Evolutionary conservation across 1,284 basidiomycete genomes (phyloP).

Genomic region (Peniophora sp.): DNA sequence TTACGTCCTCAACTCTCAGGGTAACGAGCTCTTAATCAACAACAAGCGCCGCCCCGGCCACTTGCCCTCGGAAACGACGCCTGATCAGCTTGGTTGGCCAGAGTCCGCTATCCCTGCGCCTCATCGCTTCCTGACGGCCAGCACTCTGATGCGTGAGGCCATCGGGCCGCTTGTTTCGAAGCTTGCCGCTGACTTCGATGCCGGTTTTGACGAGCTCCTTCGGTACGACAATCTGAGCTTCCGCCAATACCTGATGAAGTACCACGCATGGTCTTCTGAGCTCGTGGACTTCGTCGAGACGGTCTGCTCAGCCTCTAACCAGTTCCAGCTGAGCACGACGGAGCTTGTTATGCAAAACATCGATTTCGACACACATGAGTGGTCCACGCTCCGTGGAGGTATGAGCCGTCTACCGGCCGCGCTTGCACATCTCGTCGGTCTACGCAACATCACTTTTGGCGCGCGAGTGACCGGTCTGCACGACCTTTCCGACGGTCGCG

Average conservation of each 20-base stretch:
- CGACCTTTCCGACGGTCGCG: constrained; percentile 6
- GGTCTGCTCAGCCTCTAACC: constrained; percentile 15
- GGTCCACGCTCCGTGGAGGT: constrained; percentile 13
- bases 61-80: neutral
- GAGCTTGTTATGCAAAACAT: constrained; percentile 17
- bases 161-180: constrained; percentile 9
- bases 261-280: constrained; percentile 9
- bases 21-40: constrained; percentile 14
- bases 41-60: neutral
- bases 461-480: constrained; percentile 12
- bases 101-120: constrained; percentile 1
- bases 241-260: constrained; percentile 11
- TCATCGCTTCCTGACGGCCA: constrained; percentile 7
- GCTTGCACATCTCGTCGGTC: constrained; percentile 12
- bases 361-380: constrained; percentile 14
- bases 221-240: constrained; percentile 12
- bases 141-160: constrained; percentile 11
- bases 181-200: constrained; percentile 12
- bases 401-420: constrained; percentile 15
- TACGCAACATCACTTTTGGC: constrained; percentile 13
- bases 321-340: constrained; percentile 15
- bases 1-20: constrained; percentile 11
- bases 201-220: constrained; percentile 13
- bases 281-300: constrained; percentile 16
- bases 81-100: neutral